These are phyloP conservation scores for Jatropha curcas DNA, from an alignment of 345 rosid genomes.

Conservation along the genomic window DNA sequence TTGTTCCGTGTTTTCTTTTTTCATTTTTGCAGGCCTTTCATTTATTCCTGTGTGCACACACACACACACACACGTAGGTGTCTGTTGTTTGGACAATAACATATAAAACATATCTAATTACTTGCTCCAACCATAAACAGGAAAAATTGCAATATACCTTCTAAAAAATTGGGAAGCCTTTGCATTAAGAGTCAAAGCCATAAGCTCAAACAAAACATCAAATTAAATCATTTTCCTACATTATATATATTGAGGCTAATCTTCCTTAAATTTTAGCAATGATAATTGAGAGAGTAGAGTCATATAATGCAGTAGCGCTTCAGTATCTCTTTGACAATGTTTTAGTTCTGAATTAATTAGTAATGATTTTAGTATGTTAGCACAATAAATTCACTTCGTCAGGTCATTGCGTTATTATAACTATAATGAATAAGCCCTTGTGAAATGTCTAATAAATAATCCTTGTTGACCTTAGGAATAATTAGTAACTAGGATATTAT, in stretches of 20 bases:
- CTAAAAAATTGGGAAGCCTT: neutral
- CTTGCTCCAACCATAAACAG: neutral
- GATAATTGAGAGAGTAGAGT: neutral
- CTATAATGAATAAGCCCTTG: neutral
- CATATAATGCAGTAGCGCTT: too few species aligned
- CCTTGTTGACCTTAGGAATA: neutral
- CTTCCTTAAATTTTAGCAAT: neutral
- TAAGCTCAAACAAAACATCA: neutral
- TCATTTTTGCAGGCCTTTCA: too few species aligned
- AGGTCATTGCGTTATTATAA: neutral
- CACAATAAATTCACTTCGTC: neutral
- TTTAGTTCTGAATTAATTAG: neutral
- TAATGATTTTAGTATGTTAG: neutral
- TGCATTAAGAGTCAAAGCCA: neutral
- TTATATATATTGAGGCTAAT: neutral
- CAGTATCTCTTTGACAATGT: too few species aligned
- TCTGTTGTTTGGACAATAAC: neutral
- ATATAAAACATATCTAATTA: neutral
- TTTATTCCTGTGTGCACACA: too few species aligned
- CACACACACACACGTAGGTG: too few species aligned
- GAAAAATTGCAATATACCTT: too few species aligned
- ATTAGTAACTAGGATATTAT: too few species aligned
- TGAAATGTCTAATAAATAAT: conserved; percentile 4
- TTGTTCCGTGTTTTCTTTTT: too few species aligned
- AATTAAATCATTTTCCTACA: neutral